Evolutionary conservation across 2,329 filamentous ascomycete species (phyloP).

Genomic region (Tolypocladium inflatum): DNA sequence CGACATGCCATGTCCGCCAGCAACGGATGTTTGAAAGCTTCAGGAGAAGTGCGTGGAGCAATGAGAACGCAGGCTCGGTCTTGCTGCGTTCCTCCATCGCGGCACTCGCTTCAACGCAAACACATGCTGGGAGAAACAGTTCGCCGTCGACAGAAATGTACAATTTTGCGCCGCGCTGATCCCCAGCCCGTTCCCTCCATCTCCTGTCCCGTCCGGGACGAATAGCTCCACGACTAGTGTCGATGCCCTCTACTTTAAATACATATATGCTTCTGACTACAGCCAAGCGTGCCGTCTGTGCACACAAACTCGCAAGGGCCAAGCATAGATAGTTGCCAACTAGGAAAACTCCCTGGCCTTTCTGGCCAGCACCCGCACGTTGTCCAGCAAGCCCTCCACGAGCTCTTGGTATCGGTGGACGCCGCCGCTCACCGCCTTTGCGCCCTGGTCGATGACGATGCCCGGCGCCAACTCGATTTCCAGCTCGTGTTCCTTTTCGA

Average conservation of each 20-base stretch:
- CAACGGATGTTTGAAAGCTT: neutral
- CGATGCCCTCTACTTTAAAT: neutral
- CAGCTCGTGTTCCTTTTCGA: constrained; percentile 66
- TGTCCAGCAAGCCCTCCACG: constrained; percentile 67
- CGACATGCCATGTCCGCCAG: neutral
- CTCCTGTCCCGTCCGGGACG: neutral
- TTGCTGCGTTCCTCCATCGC: neutral
- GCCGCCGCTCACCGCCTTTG: constrained; percentile 38
- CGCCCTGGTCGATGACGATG: constrained; percentile 57
- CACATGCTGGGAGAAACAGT: neutral
- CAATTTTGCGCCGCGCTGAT: neutral
- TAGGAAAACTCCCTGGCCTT: constrained; percentile 25
- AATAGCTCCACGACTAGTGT: neutral
- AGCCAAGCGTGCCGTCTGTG: neutral
- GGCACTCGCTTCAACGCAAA: neutral
- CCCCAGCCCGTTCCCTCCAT: neutral
- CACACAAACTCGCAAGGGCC: neutral
- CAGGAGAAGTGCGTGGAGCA: neutral
- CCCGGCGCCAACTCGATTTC: constrained; percentile 65
- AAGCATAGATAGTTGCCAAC: neutral
- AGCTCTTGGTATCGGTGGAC: constrained; percentile 56
- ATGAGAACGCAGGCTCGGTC: too few species aligned
- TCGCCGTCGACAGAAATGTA: neutral
- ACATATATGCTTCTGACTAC: neutral
- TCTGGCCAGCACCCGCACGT: constrained; percentile 51